These are phyloP conservation scores for Hypoxylon subgilvum DNA, from an alignment of 495 filamentous ascomycete genomes.

Conservation along the genomic window DNA sequence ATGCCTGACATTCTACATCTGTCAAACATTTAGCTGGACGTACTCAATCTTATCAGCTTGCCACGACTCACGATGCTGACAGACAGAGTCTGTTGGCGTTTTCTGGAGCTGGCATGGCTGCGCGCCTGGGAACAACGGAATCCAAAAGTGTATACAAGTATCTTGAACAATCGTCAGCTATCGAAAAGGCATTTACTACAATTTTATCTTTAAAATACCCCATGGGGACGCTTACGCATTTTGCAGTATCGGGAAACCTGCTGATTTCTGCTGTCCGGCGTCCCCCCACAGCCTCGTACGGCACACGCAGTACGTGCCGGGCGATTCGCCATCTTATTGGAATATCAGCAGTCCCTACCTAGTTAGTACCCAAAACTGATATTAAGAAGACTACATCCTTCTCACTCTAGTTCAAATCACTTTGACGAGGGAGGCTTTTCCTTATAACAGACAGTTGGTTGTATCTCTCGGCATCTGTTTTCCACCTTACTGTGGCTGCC, in stretches of 20 bases:
- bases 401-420: no score
- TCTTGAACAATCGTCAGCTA: constrained; percentile 9
- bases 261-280: neutral
- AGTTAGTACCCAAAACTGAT: no score
- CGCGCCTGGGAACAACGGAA: neutral
- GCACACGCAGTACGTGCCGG: neutral
- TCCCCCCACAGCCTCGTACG: neutral
- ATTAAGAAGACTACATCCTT: no score
- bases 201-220: neutral
- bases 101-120: constrained; percentile 10
- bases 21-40: neutral
- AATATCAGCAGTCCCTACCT: no score
- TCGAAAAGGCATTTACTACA: neutral
- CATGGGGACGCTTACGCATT: constrained; percentile 16
- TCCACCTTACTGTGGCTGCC: neutral
- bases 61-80: constrained; percentile 14
- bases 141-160: constrained; percentile 20
- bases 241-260: constrained; percentile 13
- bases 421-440: no score
- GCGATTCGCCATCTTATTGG: no score
- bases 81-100: constrained; percentile 12
- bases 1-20: constrained; percentile 13
- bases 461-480: neutral
- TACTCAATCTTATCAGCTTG: neutral
- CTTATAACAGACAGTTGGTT: no score